Percentiles rank a stretch among this genome's conserved stretches.
Conservation (phyloP, 768 basidiomycete genomes). For the Multifurca ochricompacta region DNA sequence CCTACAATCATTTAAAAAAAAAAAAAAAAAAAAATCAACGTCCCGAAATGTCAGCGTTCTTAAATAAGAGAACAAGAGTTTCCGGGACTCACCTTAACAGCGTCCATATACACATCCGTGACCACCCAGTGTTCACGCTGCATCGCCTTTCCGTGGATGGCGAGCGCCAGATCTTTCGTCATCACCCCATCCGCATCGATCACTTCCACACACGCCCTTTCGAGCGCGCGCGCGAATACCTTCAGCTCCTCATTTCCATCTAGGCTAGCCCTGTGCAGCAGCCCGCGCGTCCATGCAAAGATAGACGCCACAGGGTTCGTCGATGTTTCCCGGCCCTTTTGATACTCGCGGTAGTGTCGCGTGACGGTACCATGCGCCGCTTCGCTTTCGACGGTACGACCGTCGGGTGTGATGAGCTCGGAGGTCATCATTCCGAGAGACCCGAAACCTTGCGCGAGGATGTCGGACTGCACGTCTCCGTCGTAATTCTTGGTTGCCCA, state of each 20-base stretch:
- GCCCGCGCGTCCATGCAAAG: slow-evolving; percentile 96
- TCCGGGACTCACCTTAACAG: slow-evolving; percentile 87
- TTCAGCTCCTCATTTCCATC: slow-evolving; percentile 72
- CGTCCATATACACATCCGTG: slow-evolving; percentile 89
- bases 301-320: slow-evolving; percentile 99
- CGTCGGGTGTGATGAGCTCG: slow-evolving; percentile 93
- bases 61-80: slow-evolving; percentile 34
- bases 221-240: slow-evolving; percentile 71
- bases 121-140: slow-evolving; percentile 96
- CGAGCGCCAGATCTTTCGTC: slow-evolving; percentile 95
- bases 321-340: slow-evolving; percentile 95
- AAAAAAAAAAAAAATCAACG: no score
- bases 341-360: slow-evolving; percentile 93
- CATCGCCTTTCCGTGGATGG: slow-evolving; percentile 88
- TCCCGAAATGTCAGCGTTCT: no score
- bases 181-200: slow-evolving; percentile 88
- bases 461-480: slow-evolving; percentile 69
- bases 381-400: slow-evolving; percentile 86
- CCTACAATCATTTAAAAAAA: neutral
- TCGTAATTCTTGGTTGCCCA: slow-evolving; percentile 65
- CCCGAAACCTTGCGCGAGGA: slow-evolving; percentile 97
- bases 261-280: slow-evolving; percentile 87
- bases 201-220: slow-evolving; percentile 82
- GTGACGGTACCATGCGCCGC: slow-evolving; percentile 97
- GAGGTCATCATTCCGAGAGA: slow-evolving; percentile 97